Conservation (phyloP, 2,329 filamentous ascomycete species). For the Colletotrichum sp. region DNA sequence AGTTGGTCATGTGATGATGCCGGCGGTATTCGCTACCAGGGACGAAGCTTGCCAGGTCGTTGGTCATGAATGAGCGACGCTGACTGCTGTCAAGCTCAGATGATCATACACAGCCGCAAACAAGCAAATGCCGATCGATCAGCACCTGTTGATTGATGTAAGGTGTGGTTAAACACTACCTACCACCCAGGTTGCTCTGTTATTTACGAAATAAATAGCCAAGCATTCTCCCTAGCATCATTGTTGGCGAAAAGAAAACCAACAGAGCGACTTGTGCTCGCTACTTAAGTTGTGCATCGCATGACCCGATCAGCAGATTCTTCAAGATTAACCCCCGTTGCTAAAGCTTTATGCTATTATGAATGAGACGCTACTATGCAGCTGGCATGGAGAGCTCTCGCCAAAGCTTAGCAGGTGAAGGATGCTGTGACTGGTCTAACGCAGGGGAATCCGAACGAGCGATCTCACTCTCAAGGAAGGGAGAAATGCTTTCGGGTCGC, state of each 20-base stretch:
- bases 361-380: background rate
- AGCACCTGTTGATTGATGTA: background rate
- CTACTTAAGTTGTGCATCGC: background rate
- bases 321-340: background rate
- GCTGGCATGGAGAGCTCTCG: background rate
- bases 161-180: background rate
- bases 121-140: background rate
- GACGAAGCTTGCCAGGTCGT: background rate
- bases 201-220: background rate
- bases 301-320: background rate
- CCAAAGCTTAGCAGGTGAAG: background rate
- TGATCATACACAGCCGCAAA: background rate
- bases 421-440: background rate
- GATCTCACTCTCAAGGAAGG: background rate
- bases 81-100: background rate
- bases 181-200: background rate
- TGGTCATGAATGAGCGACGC: background rate
- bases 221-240: background rate
- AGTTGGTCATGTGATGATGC: background rate
- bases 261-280: background rate
- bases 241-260: background rate
- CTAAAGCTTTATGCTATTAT: background rate
- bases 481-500: background rate
- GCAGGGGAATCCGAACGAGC: background rate
- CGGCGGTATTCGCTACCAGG: background rate